A percentile compares a stretch with the other conserved stretches of the same genome.
Evolutionary conservation across 306 rosid species (phyloP).

Genomic region (Prunus campanulata): DNA sequence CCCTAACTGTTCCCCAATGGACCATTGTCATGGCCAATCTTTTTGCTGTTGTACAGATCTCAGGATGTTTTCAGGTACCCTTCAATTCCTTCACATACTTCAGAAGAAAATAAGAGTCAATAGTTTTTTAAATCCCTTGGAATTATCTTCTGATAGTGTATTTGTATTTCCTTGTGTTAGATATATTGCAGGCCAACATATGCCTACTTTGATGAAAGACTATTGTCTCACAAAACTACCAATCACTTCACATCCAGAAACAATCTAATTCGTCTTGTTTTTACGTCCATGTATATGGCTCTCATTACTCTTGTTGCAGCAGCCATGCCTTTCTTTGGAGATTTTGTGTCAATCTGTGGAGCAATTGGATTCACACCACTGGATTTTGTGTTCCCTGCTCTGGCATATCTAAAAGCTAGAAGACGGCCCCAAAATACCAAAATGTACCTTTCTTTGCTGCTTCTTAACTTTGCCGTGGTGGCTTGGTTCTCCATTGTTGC

Average conservation of each 20-base stretch:
- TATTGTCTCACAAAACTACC: conserved; percentile 25
- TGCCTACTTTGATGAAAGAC: conserved; percentile 56
- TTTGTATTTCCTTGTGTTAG: conserved; percentile 22
- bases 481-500: conserved; percentile 69
- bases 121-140: not conserved
- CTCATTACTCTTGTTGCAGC: conserved; percentile 61
- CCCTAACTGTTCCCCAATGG: conserved; percentile 62
- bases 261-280: conserved; percentile 33
- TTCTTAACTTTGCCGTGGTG: conserved; percentile 53
- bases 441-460: conserved; percentile 34
- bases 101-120: too few species aligned
- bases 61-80: conserved; percentile 73
- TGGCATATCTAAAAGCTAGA: conserved; percentile 65
- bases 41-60: conserved; percentile 71
- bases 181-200: conserved; percentile 86
- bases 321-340: conserved; percentile 77
- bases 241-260: conserved; percentile 21
- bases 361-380: conserved; percentile 76
- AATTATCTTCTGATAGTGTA: not conserved
- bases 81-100: not conserved
- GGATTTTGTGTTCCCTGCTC: conserved; percentile 70
- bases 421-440: conserved; percentile 31
- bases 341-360: conserved; percentile 72
- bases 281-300: conserved; percentile 45
- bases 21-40: conserved; percentile 72